Base-by-base conservation (phyloP, 768 basidiomycete species). In the Wakefieldia striispora region DNA sequence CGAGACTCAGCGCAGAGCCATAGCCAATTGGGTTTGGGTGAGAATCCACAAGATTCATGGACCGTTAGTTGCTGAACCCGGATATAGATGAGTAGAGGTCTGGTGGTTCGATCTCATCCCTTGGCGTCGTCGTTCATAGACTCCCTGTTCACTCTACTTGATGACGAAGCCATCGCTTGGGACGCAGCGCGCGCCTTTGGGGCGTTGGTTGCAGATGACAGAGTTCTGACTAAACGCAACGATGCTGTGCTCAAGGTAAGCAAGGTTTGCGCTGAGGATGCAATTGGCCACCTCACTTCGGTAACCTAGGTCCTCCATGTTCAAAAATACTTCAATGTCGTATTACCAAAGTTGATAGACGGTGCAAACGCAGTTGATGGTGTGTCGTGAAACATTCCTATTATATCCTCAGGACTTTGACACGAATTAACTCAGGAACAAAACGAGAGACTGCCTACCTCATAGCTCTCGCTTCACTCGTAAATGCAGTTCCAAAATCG, bases 161-260 rank as follows among this genome's bases (percentile, higher is more conserved):
- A 71, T 5, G 91, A 97, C 58, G 70, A 71, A 41, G 63, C 63
- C 0, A 70, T 97, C 35, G 79, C 79, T 14, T 82, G 81, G 76
- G 78, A 83, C 42, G 93, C 88, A 13, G 95, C 92, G 0, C 82
- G 78, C 51, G 81, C 82, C 0, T 67, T 97, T 34, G 91, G 91
- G 0, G 70, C 79, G 39, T 70, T 95, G 33, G 77, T 81, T 6
- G 75, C 76, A 26, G 67, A 74, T 1, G 89, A 91, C 56, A 63
- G 70, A 9, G 68, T 87, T 21, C 66, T 97, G 57, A 86, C 81
- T 10, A 97, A 92, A 69, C 73, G 74, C 43, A 88, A 95, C 60
- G 79, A 84, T 65, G 82, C 90, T 2, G 77, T 88, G 13, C 73
- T 92, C 34, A 87, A 86, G 76, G 95, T 91, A 49, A 48, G 75